phyloP scores from a whole-genome alignment of 1,139 yeast genomes.

The Pichia sp. region DNA sequence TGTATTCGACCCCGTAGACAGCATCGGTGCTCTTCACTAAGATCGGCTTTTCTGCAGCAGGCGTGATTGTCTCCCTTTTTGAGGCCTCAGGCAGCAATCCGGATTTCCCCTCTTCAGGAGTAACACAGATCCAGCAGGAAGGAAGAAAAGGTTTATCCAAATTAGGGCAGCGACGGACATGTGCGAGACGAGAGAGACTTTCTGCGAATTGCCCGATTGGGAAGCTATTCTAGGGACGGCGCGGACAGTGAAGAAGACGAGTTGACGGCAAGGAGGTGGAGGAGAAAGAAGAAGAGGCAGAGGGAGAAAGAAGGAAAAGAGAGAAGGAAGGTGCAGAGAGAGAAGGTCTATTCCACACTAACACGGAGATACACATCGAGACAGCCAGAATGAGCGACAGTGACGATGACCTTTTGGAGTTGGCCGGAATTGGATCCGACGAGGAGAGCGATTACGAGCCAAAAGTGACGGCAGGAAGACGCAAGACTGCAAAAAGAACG shows the following conservation, averaged over 20 bases:
- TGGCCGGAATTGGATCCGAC: slow-evolving; percentile 68
- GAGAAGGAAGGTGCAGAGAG: too few relatives aligned
- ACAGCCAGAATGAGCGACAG: slow-evolving; percentile 43
- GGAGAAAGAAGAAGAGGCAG: background rate
- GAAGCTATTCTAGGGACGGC: background rate
- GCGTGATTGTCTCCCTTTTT: too few relatives aligned
- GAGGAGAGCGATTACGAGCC: slow-evolving; percentile 32
- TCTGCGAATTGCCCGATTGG: slow-evolving; percentile 5
- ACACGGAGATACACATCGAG: too few relatives aligned
- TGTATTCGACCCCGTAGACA: background rate
- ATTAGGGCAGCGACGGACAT: background rate
- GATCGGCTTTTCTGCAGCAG: background rate
- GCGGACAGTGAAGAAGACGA: background rate
- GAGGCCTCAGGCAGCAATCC: too few relatives aligned
- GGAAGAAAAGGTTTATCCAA: background rate
- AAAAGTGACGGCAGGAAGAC: slow-evolving; percentile 22
- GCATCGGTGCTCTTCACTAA: background rate
- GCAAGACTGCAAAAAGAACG: slow-evolving; percentile 20
- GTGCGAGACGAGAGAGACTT: background rate
- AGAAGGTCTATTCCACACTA: too few relatives aligned
- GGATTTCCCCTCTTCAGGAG: background rate
- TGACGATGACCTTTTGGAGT: slow-evolving; percentile 86
- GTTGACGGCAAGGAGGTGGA: background rate
- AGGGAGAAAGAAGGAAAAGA: background rate
- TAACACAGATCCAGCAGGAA: background rate